A percentile compares a stretch with the other conserved stretches of the same genome.
phyloP scores from a whole-genome alignment of 768 basidiomycete species.

The Suillus lakei region DNA sequence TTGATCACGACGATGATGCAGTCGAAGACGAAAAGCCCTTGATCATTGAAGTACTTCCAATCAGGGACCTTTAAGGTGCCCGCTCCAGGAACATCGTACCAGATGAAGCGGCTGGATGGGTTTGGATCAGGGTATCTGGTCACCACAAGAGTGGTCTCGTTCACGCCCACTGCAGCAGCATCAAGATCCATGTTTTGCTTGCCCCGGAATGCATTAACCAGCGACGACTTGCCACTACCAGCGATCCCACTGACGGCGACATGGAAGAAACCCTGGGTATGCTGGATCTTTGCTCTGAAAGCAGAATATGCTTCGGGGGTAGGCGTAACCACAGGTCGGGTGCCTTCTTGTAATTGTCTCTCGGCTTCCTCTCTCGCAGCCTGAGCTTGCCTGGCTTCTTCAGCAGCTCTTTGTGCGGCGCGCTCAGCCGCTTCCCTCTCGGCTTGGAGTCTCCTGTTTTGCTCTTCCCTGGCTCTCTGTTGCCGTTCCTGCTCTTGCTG shows the following conservation, averaged over 20 bases:
- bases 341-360: conserved; percentile 14
- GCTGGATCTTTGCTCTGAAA: conserved; percentile 7
- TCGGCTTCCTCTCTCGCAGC: conserved; percentile 23
- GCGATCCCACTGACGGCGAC: conserved; percentile 16
- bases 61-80: conserved; percentile 28
- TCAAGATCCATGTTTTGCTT: conserved; percentile 19
- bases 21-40: conserved; percentile 35
- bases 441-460: conserved; percentile 11
- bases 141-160: conserved; percentile 27
- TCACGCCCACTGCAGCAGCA: conserved; percentile 30
- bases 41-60: conserved; percentile 35
- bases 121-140: conserved; percentile 25
- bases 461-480: conserved; percentile 21
- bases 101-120: conserved; percentile 21
- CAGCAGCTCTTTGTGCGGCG: conserved; percentile 26
- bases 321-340: conserved; percentile 20
- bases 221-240: conserved; percentile 22
- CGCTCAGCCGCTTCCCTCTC: conserved; percentile 27
- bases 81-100: conserved; percentile 38
- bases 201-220: conserved; percentile 30
- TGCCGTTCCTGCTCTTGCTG: conserved; percentile 29
- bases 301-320: conserved; percentile 16
- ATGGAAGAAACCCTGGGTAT: conserved; percentile 19
- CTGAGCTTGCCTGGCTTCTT: conserved; percentile 27
- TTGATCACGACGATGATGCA: conserved; percentile 29